A percentile compares a stretch with the other conserved stretches of the same genome.
Conservation (phyloP, 1,284 basidiomycete genomes). For the Rhodotorula sp. region DNA sequence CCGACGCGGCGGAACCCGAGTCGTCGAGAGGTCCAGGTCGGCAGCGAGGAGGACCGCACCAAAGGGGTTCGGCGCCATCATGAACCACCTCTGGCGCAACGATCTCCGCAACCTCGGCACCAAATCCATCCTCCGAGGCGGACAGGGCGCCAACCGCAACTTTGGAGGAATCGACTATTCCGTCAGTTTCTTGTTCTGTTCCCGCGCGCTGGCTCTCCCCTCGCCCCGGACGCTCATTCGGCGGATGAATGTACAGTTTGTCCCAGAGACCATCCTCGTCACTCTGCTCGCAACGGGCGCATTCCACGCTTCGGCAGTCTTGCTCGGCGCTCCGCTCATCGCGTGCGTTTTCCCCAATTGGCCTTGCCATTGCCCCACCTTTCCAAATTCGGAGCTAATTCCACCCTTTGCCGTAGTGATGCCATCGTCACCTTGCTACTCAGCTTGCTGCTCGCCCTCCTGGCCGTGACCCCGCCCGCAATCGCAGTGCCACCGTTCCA, state of each 20-base stretch:
- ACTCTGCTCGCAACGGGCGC: constrained; percentile 58
- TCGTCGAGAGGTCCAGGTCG: no score
- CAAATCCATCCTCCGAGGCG: no score
- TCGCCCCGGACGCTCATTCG: neutral
- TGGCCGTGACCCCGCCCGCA: constrained; percentile 68
- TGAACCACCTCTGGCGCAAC: constrained; percentile 11
- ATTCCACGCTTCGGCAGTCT: constrained; percentile 57
- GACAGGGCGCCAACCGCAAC: no score
- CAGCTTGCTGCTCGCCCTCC: constrained; percentile 64
- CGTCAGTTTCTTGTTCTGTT: no score
- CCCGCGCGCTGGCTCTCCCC: no score
- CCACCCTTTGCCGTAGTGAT: constrained; percentile 50
- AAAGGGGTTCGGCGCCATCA: constrained; percentile 6
- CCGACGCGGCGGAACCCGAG: neutral
- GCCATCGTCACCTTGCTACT: constrained; percentile 61
- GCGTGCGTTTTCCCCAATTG: constrained; percentile 54
- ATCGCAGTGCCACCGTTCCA: constrained; percentile 51
- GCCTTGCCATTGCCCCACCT: constrained; percentile 1
- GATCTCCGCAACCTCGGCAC: no score
- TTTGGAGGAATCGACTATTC: no score
- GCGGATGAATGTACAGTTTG: constrained; percentile 16
- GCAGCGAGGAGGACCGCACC: neutral
- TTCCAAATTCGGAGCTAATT: constrained; percentile 21
- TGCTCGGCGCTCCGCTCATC: constrained; percentile 72
- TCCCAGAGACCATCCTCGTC: constrained; percentile 54